Percentiles rank a stretch among this genome's conserved stretches.
These are phyloP conservation scores for Cynanchum wilfordii DNA, from an alignment of 257 asterid genomes.

Conservation along the genomic window DNA sequence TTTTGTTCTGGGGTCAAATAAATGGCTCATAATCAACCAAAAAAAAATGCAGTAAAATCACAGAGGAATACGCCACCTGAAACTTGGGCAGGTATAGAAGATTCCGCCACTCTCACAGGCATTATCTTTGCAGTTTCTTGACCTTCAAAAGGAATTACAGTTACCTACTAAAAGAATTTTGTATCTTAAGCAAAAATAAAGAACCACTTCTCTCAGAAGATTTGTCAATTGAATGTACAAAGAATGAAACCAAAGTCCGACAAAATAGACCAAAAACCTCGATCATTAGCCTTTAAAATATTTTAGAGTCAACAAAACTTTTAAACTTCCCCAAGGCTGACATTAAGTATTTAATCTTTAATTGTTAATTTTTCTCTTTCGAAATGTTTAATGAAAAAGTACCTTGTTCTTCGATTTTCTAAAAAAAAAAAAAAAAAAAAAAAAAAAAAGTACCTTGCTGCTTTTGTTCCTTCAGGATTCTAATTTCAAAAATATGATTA, in stretches of 20 bases:
- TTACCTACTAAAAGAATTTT: not conserved
- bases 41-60: not conserved
- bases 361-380: too few species aligned
- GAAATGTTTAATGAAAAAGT: too few species aligned
- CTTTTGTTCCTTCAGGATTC: too few species aligned
- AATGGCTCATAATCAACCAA: not conserved
- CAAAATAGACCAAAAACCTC: not conserved
- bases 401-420: too few species aligned
- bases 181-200: not conserved
- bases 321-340: too few species aligned
- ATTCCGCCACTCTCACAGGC: slow-evolving; percentile 26
- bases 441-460: too few species aligned
- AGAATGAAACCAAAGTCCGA: not conserved
- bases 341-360: too few species aligned
- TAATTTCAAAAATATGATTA: too few species aligned
- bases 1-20: not conserved
- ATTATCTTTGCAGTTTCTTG: slow-evolving; percentile 5
- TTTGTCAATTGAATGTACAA: not conserved
- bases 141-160: not conserved
- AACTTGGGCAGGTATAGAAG: slow-evolving; percentile 21
- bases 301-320: too few species aligned
- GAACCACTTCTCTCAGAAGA: not conserved
- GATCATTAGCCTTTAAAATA: too few species aligned
- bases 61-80: slow-evolving; percentile 7
- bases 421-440: too few species aligned